A percentile compares a stretch with the other conserved stretches of the same genome.
phyloP scores from a whole-genome alignment of 345 rosid species.

The Euclidium syriacum region DNA sequence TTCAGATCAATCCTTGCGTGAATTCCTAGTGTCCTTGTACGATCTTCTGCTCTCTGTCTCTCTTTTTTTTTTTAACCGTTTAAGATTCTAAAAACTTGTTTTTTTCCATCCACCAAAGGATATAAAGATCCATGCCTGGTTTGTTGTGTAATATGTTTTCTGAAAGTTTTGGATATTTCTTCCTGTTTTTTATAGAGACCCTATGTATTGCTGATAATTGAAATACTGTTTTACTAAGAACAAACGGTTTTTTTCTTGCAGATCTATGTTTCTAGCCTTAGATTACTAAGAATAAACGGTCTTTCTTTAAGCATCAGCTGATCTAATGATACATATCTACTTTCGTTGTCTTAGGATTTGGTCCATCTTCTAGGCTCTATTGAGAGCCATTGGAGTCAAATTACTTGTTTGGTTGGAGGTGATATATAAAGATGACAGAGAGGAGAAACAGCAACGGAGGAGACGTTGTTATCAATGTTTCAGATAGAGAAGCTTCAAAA shows the following conservation, averaged over 20 bases:
- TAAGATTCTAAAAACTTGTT: background rate
- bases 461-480: conserved; percentile 25
- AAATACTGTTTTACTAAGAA: background rate
- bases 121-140: background rate
- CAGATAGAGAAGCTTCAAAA: conserved; percentile 18
- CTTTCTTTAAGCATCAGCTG: no score
- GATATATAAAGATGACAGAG: conserved; percentile 16
- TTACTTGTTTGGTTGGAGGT: background rate
- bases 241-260: background rate
- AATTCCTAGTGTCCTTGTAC: conserved; percentile 16
- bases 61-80: background rate
- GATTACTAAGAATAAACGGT: no score
- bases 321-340: conserved; percentile 1
- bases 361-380: conserved; percentile 4
- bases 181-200: background rate
- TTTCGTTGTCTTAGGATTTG: conserved; percentile 11
- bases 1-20: background rate
- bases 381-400: conserved; percentile 4
- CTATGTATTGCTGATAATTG: background rate
- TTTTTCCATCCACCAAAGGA: background rate
- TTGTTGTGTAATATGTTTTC: no score
- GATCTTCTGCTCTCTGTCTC: background rate
- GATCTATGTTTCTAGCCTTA: background rate
- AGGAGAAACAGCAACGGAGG: conserved; percentile 13
- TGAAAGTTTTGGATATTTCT: background rate